Percentiles rank a stretch among this genome's conserved stretches.
Conservation (phyloP, 768 basidiomycete species). For the Trametes cubensis region DNA sequence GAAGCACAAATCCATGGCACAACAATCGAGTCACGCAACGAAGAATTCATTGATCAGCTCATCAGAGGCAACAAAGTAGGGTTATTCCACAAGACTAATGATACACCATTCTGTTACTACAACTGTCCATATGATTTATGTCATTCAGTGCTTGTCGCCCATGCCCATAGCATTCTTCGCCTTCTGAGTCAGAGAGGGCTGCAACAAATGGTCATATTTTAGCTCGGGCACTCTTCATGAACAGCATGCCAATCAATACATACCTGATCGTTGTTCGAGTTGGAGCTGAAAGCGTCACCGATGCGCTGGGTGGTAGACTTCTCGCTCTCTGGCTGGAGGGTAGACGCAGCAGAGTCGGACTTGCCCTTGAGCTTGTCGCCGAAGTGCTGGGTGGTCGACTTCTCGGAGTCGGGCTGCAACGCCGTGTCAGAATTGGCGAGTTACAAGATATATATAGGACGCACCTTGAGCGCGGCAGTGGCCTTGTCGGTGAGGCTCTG, state of each 20-base stretch:
- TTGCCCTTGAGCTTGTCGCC: constrained; percentile 41
- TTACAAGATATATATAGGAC: no score
- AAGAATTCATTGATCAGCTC: no score
- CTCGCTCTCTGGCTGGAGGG: constrained; percentile 36
- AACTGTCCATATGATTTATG: neutral
- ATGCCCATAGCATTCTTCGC: constrained; percentile 40
- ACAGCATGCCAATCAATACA: neutral
- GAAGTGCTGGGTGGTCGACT: constrained; percentile 42
- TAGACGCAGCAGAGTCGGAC: constrained; percentile 35
- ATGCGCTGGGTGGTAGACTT: constrained; percentile 40
- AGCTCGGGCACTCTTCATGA: no score
- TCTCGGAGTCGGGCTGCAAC: constrained; percentile 39
- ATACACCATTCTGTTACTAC: neutral
- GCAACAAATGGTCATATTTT: no score
- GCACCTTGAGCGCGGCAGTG: constrained; percentile 37
- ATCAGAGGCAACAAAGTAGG: no score
- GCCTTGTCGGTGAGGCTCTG: constrained; percentile 42
- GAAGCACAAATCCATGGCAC: no score
- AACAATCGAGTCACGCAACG: no score
- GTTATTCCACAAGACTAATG: no score
- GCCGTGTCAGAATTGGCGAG: neutral
- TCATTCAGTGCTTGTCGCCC: constrained; percentile 30
- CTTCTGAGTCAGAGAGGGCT: constrained; percentile 38
- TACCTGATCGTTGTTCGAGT: constrained; percentile 35
- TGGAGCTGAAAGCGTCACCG: constrained; percentile 39